phyloP scores from a whole-genome alignment of 2,329 filamentous ascomycete genomes.

The Aplosporella prunicola region DNA sequence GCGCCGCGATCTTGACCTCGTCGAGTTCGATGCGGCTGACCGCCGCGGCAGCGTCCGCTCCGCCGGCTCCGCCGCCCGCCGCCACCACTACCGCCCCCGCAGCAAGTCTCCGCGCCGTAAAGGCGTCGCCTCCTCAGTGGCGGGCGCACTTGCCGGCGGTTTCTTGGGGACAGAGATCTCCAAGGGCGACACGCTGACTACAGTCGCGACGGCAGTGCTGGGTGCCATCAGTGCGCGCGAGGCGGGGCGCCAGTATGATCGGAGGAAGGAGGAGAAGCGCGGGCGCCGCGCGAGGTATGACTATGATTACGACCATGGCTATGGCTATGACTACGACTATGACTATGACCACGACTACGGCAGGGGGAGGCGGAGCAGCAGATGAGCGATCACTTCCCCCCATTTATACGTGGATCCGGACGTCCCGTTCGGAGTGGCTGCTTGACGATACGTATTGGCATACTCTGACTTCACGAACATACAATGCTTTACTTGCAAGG shows the following conservation, averaged over 20 bases:
- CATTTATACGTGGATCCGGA: no score
- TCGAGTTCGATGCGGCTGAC: neutral
- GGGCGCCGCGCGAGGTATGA: neutral
- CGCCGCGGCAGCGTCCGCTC: neutral
- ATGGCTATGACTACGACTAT: neutral
- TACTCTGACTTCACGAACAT: no score
- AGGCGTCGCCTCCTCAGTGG: slow-evolving; percentile 14
- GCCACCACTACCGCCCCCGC: neutral
- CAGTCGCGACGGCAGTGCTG: slow-evolving; percentile 26
- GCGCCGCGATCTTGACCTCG: neutral
- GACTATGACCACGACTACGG: slow-evolving; percentile 6
- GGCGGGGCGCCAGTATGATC: slow-evolving; percentile 17
- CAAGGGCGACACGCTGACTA: slow-evolving; percentile 19
- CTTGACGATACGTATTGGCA: no score
- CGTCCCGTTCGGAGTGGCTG: no score
- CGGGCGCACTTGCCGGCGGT: slow-evolving; percentile 27
- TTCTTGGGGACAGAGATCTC: slow-evolving; percentile 22
- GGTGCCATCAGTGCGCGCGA: slow-evolving; percentile 25
- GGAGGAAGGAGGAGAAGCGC: slow-evolving; percentile 5
- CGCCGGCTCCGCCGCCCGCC: neutral
- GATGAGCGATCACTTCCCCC: no score
- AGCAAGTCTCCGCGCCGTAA: slow-evolving; percentile 2
- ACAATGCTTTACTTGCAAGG: no score
- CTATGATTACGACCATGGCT: slow-evolving; percentile 5
- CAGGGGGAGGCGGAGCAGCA: slow-evolving; percentile 4